Evolutionary conservation across 495 filamentous ascomycete genomes (phyloP).

Genomic region (Lasiosphaeriaceae sp.): DNA sequence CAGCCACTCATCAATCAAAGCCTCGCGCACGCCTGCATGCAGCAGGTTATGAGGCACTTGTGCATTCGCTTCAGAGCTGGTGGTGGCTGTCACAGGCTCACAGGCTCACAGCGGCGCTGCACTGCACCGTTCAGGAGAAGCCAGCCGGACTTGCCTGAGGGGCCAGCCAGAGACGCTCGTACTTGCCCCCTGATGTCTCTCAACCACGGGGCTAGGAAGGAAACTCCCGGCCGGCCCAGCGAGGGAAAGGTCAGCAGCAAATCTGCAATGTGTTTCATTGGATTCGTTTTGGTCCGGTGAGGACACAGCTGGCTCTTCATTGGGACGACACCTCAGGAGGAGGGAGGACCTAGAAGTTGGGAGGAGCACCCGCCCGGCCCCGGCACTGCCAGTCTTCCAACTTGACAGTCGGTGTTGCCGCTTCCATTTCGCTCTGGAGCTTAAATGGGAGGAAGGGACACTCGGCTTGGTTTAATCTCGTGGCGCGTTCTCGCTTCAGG

Average conservation of each 20-base stretch:
- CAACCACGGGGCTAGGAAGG: neutral
- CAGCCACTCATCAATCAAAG: conserved; percentile 26
- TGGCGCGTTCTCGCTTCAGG: too few species aligned
- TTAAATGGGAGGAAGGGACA: neutral
- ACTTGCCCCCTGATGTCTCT: neutral
- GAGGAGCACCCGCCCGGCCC: too few species aligned
- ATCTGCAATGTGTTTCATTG: neutral
- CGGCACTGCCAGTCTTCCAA: too few species aligned
- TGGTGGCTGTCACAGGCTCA: conserved; percentile 6
- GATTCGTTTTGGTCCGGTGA: neutral
- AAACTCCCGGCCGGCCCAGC: too few species aligned
- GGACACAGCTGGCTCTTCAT: neutral
- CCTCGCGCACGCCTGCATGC: conserved; percentile 19
- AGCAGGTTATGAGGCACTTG: conserved; percentile 20
- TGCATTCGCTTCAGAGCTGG: conserved; percentile 13
- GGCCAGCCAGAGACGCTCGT: too few species aligned
- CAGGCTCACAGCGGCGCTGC: conserved; percentile 11
- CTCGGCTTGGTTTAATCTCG: neutral
- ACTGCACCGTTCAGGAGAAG: conserved; percentile 2
- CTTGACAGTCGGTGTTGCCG: neutral
- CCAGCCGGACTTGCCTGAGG: neutral
- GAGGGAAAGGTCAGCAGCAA: conserved; percentile 3
- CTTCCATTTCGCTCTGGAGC: too few species aligned
- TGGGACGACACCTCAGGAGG: too few species aligned
- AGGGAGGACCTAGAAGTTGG: neutral